Evolutionary conservation across 2,329 filamentous ascomycete genomes (phyloP), one percentile per base, ranked within the genome.

Genomic region (Beauveria varroae): DNA sequence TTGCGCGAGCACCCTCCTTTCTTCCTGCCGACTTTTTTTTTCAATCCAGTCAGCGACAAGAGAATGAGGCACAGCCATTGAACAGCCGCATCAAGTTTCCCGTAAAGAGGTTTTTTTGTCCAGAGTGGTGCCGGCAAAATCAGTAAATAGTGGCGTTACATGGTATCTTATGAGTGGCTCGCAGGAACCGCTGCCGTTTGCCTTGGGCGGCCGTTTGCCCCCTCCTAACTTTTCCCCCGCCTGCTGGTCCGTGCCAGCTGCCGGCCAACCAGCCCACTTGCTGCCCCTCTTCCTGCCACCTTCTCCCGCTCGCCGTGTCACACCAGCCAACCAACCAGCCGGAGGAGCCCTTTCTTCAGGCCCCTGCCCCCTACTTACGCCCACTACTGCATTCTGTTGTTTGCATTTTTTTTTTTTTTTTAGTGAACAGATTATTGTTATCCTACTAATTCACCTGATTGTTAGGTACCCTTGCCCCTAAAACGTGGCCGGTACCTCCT

Each of bases 201-300:
- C 54, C 24, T 47, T 28, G n/a, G n/a, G 30, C 51, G 28, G 43
- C 46, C 55, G 44, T 57, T 57, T 57, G 43, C 40, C 30, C n/a
- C 22, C 41, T 30, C 44, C 26, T 50, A 24, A 50, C 26, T 18
- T 4, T 16, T 28, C 26, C 18, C 18, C 55, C 40, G 41, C 30
- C 46, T 57, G 44, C 46, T 46, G 46, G 55, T 57, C 55, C 55
- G 55, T 57, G 54, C 54, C 54, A 49, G 54, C 54, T 24, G 54
- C 54, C 43, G 28, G 10, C 53, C 40, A 55, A 22, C 53, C 53
- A 34, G 49, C 49, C 28, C 30, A 57, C 54, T 28, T 30, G 44
- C 54, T 57, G 34, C 54, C 43, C 54, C 43, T 30, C 28, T 28
- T 49, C 34, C 41, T 22, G 54, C 54, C 40, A 47, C 54, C 30